phyloP scores from a whole-genome alignment of 257 asterid species.

The Nicotiana knightiana region DNA sequence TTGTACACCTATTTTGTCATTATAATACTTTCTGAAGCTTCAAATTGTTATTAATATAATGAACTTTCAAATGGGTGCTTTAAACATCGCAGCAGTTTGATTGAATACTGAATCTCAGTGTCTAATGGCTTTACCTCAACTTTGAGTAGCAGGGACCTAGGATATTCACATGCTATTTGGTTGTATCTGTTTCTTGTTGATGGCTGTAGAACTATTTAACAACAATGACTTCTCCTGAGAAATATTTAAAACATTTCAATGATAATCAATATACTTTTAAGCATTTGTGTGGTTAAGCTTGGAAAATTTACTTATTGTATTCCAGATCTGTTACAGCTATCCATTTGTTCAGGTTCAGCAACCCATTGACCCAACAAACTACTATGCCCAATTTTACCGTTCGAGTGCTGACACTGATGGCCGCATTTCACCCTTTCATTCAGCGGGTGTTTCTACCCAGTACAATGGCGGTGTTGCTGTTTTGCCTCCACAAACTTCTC shows the following conservation, averaged over 20 bases:
- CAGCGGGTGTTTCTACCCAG: slow-evolving; percentile 61
- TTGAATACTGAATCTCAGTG: neutral
- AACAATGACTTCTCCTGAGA: neutral
- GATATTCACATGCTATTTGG: neutral
- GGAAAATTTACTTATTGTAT: neutral
- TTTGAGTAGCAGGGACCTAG: neutral
- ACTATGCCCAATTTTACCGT: slow-evolving; percentile 70
- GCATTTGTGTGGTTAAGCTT: neutral
- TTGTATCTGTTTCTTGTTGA: neutral
- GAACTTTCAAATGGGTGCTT: neutral
- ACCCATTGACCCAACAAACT: slow-evolving; percentile 65
- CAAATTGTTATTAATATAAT: neutral
- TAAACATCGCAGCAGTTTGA: neutral
- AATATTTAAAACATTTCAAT: neutral
- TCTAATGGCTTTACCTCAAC: neutral
- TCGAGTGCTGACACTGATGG: slow-evolving; percentile 64
- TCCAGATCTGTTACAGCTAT: neutral
- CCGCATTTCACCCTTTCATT: slow-evolving; percentile 65
- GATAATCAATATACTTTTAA: neutral
- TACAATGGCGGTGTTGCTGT: slow-evolving; percentile 51
- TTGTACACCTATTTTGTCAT: slow-evolving; percentile 1
- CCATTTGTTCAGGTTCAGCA: slow-evolving; percentile 56
- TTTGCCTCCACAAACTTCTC: slow-evolving; percentile 63
- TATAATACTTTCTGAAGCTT: neutral
- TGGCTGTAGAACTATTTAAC: neutral